Evolutionary conservation across 148 eudicot species (phyloP).

Genomic region (Dianthus caryophyllus): DNA sequence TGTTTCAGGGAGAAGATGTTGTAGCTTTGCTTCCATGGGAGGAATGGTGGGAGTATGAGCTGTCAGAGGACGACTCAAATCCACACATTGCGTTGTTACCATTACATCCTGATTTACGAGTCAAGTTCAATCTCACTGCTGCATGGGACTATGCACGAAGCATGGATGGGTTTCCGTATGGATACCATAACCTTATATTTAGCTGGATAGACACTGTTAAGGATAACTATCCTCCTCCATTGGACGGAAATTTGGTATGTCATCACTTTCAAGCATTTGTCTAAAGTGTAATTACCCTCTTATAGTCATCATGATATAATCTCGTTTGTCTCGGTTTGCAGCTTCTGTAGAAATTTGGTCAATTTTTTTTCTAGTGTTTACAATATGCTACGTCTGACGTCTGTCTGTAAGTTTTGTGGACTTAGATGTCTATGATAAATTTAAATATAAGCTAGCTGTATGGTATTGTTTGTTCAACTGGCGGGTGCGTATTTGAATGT

Average conservation of each 20-base stretch:
- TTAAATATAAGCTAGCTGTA: background rate
- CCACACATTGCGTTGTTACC: conserved; percentile 96
- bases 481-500: background rate
- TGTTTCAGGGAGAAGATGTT: conserved; percentile 71
- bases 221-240: conserved; percentile 80
- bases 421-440: no score
- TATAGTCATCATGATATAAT: background rate
- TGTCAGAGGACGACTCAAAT: conserved; percentile 66
- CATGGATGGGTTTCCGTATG: conserved; percentile 83
- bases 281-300: background rate
- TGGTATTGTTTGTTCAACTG: background rate
- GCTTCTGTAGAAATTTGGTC: no score
- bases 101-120: conserved; percentile 71
- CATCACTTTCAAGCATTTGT: background rate
- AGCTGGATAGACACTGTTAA: conserved; percentile 95
- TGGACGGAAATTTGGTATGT: conserved; percentile 90
- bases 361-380: no score
- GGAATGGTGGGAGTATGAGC: conserved; percentile 94
- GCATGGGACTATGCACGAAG: conserved; percentile 95
- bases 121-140: conserved; percentile 78
- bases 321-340: no score
- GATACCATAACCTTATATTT: conserved; percentile 87
- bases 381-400: no score
- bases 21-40: conserved; percentile 92
- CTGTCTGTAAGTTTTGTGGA: no score